Evolutionary conservation across 1,284 basidiomycete genomes (phyloP).

Genomic region (Hypsizygus ulmarius): DNA sequence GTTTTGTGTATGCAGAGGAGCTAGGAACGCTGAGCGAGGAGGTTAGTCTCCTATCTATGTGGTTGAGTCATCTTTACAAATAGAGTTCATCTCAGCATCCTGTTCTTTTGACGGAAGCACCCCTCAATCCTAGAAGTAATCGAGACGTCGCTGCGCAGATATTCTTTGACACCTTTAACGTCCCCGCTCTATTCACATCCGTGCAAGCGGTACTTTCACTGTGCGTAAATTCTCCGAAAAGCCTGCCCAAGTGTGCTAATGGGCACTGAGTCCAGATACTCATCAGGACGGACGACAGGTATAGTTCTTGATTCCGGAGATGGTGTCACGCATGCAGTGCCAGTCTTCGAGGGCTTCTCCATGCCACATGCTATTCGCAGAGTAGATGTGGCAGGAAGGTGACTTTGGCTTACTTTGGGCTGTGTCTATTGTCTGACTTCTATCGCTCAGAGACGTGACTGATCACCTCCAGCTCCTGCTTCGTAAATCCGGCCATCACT

Average conservation of each 20-base stretch:
- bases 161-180: constrained; percentile 99
- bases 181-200: constrained; percentile 95
- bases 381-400: constrained; percentile 95
- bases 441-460: constrained; percentile 79
- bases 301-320: constrained; percentile 99
- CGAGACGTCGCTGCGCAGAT: constrained; percentile 95
- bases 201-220: constrained; percentile 97
- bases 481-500: constrained; percentile 91
- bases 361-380: constrained; percentile 98
- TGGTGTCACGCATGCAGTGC: constrained; percentile 98
- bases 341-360: constrained; percentile 98
- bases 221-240: constrained; percentile 44
- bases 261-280: constrained; percentile 65
- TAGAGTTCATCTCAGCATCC: constrained; percentile 75
- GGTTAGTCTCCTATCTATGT: constrained; percentile 42
- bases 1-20: constrained; percentile 94
- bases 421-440: constrained; percentile 17
- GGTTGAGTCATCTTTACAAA: constrained; percentile 14
- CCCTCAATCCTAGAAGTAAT: constrained; percentile 92
- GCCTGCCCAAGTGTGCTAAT: constrained; percentile 12
- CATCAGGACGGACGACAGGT: constrained; percentile 97
- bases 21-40: constrained; percentile 94
- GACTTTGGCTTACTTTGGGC: constrained; percentile 22
- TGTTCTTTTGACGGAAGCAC: constrained; percentile 92
- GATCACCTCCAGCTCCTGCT: constrained; percentile 94